phyloP scores from a whole-genome alignment of 306 rosid species.

The Inga leiocalycina region DNA sequence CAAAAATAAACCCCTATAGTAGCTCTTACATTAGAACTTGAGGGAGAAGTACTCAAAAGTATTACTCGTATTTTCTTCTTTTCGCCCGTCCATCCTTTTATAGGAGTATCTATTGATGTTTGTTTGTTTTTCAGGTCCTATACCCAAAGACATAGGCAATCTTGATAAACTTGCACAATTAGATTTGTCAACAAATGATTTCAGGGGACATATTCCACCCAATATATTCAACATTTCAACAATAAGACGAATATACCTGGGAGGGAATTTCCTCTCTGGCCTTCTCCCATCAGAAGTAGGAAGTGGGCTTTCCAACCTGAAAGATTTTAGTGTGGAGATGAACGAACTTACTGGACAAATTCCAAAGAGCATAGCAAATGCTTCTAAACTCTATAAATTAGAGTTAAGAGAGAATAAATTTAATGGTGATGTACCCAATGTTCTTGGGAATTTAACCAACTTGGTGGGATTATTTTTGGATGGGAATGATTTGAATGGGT shows the following conservation, averaged over 20 bases:
- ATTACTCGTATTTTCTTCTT: too few species aligned
- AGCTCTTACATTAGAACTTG: too few species aligned
- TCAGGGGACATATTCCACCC: conserved; percentile 26
- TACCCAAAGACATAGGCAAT: neutral
- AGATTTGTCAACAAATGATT: neutral
- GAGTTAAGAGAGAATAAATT: neutral
- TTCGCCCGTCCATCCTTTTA: too few species aligned
- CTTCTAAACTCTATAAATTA: neutral
- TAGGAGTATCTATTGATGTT: neutral
- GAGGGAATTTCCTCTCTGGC: neutral
- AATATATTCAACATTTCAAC: conserved; percentile 36
- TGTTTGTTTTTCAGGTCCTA: conserved; percentile 10
- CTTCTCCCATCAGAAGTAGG: neutral
- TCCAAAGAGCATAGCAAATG: neutral
- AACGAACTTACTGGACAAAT: neutral
- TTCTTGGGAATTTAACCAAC: neutral
- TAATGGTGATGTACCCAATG: neutral
- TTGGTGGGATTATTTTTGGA: neutral
- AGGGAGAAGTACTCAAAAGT: too few species aligned
- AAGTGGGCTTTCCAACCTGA: neutral
- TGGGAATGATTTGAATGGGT: neutral
- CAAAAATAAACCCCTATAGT: too few species aligned
- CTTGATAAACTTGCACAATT: neutral
- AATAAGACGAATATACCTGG: conserved; percentile 22
- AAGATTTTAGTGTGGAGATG: fast-evolving